phyloP scores from a whole-genome alignment of 2,329 filamentous ascomycete species.

The Mycosphaerella sp. region DNA sequence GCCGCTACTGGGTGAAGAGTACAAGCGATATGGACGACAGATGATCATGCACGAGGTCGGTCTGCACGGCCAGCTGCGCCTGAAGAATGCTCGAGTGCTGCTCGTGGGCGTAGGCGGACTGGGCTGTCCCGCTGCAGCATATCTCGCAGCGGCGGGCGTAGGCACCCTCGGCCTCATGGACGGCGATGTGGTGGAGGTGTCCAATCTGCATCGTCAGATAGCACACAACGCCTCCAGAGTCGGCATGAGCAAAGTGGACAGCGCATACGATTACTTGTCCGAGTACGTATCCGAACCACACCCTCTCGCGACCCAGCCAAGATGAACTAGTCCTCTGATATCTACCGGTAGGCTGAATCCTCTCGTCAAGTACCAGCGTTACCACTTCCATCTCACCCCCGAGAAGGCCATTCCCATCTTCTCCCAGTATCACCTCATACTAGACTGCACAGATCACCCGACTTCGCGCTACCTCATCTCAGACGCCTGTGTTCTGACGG shows the following conservation, averaged over 20 bases:
- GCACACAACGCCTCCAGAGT: slow-evolving; percentile 67
- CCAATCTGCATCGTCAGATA: slow-evolving; percentile 90
- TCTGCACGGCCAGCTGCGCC: slow-evolving; percentile 66
- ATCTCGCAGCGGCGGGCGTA: slow-evolving; percentile 82
- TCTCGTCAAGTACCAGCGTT: slow-evolving; percentile 56
- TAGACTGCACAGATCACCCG: slow-evolving; percentile 94
- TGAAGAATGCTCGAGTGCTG: slow-evolving; percentile 66
- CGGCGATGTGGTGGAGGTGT: slow-evolving; percentile 78
- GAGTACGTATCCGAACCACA: slow-evolving; percentile 36
- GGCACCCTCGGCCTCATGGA: slow-evolving; percentile 80
- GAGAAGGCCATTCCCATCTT: slow-evolving; percentile 63
- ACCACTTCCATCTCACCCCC: slow-evolving; percentile 61
- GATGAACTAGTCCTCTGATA: slow-evolving; percentile 6
- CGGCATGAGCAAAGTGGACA: slow-evolving; percentile 74
- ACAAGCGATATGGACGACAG: slow-evolving; percentile 81
- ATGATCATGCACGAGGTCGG: slow-evolving; percentile 82
- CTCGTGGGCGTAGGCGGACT: slow-evolving; percentile 84
- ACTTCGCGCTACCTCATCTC: slow-evolving; percentile 88
- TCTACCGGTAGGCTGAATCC: slow-evolving; percentile 57
- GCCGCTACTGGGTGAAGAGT: slow-evolving; percentile 68
- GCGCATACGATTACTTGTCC: slow-evolving; percentile 46
- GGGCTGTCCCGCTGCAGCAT: slow-evolving; percentile 87
- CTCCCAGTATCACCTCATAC: slow-evolving; percentile 67
- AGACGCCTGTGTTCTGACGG: slow-evolving; percentile 74
- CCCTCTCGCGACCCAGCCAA: not conserved